Evolutionary conservation across 2,329 filamentous ascomycete genomes (phyloP).

Genomic region (Juglanconis sp.): DNA sequence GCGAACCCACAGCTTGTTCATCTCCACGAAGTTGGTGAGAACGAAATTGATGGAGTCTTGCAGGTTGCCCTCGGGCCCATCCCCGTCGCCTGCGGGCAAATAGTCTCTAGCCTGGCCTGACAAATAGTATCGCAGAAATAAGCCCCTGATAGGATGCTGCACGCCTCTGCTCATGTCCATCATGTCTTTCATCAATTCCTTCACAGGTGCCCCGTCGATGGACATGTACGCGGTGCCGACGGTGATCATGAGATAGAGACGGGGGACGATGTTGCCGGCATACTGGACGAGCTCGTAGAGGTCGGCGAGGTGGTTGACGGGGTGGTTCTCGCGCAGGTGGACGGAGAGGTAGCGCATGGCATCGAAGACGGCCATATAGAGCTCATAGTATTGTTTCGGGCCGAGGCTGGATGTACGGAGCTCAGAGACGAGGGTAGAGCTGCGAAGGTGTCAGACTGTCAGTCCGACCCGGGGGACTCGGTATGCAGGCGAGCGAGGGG

Average conservation of each 20-base stretch:
- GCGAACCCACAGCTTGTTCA: slow-evolving; percentile 99
- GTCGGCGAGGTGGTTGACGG: slow-evolving; percentile 95
- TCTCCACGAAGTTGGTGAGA: slow-evolving; percentile 97
- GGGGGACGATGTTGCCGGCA: slow-evolving; percentile 94
- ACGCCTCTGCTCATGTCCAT: slow-evolving; percentile 99
- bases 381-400: slow-evolving; percentile 99
- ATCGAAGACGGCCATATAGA: slow-evolving; percentile 99
- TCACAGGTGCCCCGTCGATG: slow-evolving; percentile 95
- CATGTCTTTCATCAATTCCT: slow-evolving; percentile 99
- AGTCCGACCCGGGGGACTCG: background rate
- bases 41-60: slow-evolving; percentile 98
- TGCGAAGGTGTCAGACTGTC: slow-evolving; percentile 34
- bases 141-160: slow-evolving; percentile 90
- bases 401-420: slow-evolving; percentile 93
- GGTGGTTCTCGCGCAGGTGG: slow-evolving; percentile 95
- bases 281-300: slow-evolving; percentile 97
- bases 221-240: slow-evolving; percentile 99
- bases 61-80: slow-evolving; percentile 91
- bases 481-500: background rate
- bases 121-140: slow-evolving; percentile 95
- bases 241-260: slow-evolving; percentile 98
- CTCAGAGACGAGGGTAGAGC: slow-evolving; percentile 97
- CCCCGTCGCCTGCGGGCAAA: slow-evolving; percentile 75
- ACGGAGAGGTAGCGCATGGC: slow-evolving; percentile 93
- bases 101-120: slow-evolving; percentile 91